Evolutionary conservation across 495 filamentous ascomycete species (phyloP), one percentile per base, ranked within the genome.

Genomic region (Lasiosphaeris hirsuta): DNA sequence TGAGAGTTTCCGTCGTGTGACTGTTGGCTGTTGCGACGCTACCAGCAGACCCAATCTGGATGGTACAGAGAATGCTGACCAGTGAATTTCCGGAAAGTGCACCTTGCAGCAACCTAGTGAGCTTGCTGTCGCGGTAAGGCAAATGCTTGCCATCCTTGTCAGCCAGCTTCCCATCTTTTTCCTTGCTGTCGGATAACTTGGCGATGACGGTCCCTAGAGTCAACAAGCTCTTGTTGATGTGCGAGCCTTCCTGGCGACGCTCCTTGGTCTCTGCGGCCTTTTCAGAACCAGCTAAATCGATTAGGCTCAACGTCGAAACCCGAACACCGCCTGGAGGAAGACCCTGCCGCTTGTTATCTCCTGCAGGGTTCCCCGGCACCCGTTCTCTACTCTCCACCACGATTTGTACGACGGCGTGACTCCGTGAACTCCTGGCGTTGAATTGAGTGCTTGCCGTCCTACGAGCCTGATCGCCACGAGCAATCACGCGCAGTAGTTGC

Each of bases 321-420:
- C 92, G 86, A 17, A 97, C 94, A 59, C 95, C 95, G 48, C 94
- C 95, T 14, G 92, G 92, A 14, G 84, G 75, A 13, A 96, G 80
- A 4, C 84, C 89, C 9, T 88, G 81, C 42, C 92, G 84, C 62
- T 94, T 94, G 68, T 68, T 81, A 36, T 91, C 87, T 2, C 71
- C 76, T 1, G 69, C 61, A 33, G 73, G 59, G 34, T 77, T 74
- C 18, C 74, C 75, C n/a, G 75, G 83, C 46, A 84, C 84, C 19
- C 95, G 88, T 64, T 97, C 95, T 69, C 94, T 80, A 65, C 92
- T 96, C 69, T 98, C 94, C 33, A 98, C 93, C 10, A 98, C 95
- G 61, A 98, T 97, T 73, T 98, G 94, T 30, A 98, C 94, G 23
- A 98, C 94, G 1, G 94, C 94, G 63, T 98, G 94, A 80, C 90